Conservation (phyloP, 176 grass and related monocot species). For the Aegilops bicornis region DNA sequence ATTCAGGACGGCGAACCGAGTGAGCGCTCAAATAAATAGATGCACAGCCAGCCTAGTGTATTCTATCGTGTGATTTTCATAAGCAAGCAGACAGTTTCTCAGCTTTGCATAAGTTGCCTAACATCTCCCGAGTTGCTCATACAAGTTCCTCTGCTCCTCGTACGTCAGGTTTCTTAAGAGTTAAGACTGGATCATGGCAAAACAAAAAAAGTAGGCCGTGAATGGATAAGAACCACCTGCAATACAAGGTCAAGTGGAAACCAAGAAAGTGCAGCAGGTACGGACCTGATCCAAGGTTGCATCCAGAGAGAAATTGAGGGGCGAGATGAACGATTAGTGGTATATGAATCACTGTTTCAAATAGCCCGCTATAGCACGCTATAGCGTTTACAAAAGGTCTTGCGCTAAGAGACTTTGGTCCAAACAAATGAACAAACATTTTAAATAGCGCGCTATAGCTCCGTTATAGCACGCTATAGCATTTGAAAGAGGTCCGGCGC, state of each 20-base stretch:
- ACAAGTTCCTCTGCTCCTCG: slow-evolving; percentile 78
- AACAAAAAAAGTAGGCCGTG: background rate
- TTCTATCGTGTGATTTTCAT: background rate
- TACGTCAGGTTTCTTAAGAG: slow-evolving; percentile 75
- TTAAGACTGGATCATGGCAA: background rate
- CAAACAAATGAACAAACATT: too few species aligned
- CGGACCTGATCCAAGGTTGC: slow-evolving; percentile 25
- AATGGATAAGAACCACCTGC: too few species aligned
- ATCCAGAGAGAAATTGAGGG: slow-evolving; percentile 72
- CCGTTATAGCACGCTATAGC: too few species aligned
- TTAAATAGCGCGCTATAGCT: too few species aligned
- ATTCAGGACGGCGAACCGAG: background rate
- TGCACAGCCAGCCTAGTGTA: background rate
- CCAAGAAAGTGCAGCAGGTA: too few species aligned
- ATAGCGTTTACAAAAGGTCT: too few species aligned
- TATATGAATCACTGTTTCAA: too few species aligned
- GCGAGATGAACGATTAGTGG: slow-evolving; percentile 72
- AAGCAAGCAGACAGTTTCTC: slow-evolving; percentile 5
- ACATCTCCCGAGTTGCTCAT: slow-evolving; percentile 63
- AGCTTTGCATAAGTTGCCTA: slow-evolving; percentile 59
- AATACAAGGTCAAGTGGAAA: too few species aligned
- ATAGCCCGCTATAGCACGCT: too few species aligned
- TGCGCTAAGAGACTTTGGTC: too few species aligned
- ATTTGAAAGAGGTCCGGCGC: too few species aligned
- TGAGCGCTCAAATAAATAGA: background rate